Evolutionary conservation across 2,329 filamentous ascomycete species (phyloP), one percentile per base, ranked within the genome.

Genomic region (Trichoderma harzianum): DNA sequence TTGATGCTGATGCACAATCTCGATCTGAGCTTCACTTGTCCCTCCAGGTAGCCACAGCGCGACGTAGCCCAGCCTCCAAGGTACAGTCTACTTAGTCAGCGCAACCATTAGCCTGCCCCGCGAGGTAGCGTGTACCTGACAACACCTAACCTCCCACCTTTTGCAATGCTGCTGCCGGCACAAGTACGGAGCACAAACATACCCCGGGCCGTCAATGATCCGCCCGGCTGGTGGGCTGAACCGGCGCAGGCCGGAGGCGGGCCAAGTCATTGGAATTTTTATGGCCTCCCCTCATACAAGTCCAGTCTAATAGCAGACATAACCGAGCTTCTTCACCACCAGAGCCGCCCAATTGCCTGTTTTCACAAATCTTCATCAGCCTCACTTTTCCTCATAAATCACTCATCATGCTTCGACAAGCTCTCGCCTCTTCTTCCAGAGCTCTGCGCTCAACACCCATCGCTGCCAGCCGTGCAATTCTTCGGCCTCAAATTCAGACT

Each of bases 371-470:
- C 12, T 34, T 24, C 39, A 36, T 2, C 66, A 57, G 72, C 47
- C 43, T 69, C 62, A 68, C 55, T 73, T n/a, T 43, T 28, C 21
- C 5, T 12, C 47, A 12, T 7, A 53, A 53, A 24, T 24, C 47
- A 14, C 1, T 60, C 76, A 80, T 60, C 74, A 87, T 87, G 85
- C 80, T 86, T 74, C 83, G 84, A 77, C 83, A 86, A 78, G 80
- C 81, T 69, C 72, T 86, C 65, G 78, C 83, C 69, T 75, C 81
- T 73, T 82, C 85, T 47, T 83, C 84, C 71, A 81, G 84, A 78
- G 82, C 83, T 53, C 79, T 85, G 74, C 81, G 84, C 79, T 80
- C 83, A 70, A 78, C 78, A 73, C 78, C 83, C 69, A 77, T 80
- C 55, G 76, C 81, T 66, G 77, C 77, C 61, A 78, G 79, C 75